Conservation (phyloP, 1,284 basidiomycete species). For the Ganoderma boninense region DNA sequence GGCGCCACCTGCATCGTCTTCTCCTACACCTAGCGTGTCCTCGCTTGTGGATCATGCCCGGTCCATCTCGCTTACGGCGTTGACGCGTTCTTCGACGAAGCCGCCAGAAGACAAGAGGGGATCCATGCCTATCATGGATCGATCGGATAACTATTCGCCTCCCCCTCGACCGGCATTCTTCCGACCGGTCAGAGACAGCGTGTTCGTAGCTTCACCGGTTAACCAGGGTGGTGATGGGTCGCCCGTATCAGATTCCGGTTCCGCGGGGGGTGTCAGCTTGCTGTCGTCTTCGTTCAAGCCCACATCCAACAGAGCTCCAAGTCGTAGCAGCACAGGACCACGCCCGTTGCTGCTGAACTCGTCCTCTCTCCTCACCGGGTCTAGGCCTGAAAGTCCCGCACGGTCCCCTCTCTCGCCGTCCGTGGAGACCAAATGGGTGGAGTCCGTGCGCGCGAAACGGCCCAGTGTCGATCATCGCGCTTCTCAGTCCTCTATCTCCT, state of each 20-base stretch:
- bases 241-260: conserved; percentile 46
- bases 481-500: conserved; percentile 71
- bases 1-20: conserved; percentile 26
- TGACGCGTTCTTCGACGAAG: conserved; percentile 17
- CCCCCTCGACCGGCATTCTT: conserved; percentile 67
- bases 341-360: conserved; percentile 65
- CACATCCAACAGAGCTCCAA: conserved; percentile 21
- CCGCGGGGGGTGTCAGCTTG: conserved; percentile 41
- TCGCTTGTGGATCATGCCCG: conserved; percentile 28
- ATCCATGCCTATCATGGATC: conserved; percentile 54
- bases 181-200: conserved; percentile 63
- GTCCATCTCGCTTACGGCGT: conserved; percentile 32
- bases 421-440: conserved; percentile 53
- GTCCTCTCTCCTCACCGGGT: conserved; percentile 48
- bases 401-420: conserved; percentile 50
- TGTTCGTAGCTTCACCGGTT: conserved; percentile 52
- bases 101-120: conserved; percentile 42
- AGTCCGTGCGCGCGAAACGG: conserved; percentile 53
- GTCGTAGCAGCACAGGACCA: conserved; percentile 48
- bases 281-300: conserved; percentile 44
- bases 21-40: conserved; percentile 21
- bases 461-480: conserved; percentile 50
- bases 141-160: conserved; percentile 54
- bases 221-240: conserved; percentile 47
- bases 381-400: conserved; percentile 36